Evolutionary conservation across 1,284 basidiomycete genomes (phyloP).

Genomic region (Microstroma glucosiphilum): DNA sequence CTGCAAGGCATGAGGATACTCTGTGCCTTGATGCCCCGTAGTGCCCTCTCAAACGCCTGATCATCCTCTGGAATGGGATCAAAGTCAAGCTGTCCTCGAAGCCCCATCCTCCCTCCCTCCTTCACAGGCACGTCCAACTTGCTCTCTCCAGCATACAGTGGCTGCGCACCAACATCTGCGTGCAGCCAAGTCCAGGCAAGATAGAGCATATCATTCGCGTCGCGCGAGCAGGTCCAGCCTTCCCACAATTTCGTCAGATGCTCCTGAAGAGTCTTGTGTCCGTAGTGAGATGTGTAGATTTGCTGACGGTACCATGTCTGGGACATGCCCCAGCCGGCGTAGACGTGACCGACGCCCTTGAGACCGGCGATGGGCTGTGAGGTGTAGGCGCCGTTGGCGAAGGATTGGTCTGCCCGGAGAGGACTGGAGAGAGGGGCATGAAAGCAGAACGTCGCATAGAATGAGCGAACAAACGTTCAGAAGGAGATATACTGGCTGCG

Average conservation of each 20-base stretch:
- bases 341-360: slow-evolving; percentile 30
- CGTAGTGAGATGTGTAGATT: slow-evolving; percentile 22
- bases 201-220: slow-evolving; percentile 31
- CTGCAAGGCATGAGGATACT: slow-evolving; percentile 22
- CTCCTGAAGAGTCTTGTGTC: slow-evolving; percentile 13
- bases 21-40: slow-evolving; percentile 22
- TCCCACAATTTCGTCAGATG: slow-evolving; percentile 24
- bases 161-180: slow-evolving; percentile 25
- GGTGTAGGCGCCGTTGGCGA: slow-evolving; percentile 9
- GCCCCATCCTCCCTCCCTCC: slow-evolving; percentile 12
- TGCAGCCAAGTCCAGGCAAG: slow-evolving; percentile 26
- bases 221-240: slow-evolving; percentile 20
- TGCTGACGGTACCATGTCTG: slow-evolving; percentile 31
- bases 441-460: background rate
- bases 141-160: slow-evolving; percentile 14
- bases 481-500: background rate
- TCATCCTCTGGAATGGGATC: slow-evolving; percentile 18
- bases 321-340: slow-evolving; percentile 34
- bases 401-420: slow-evolving; percentile 18
- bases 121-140: slow-evolving; percentile 14
- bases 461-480: background rate
- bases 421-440: slow-evolving; percentile 4
- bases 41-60: slow-evolving; percentile 22
- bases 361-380: slow-evolving; percentile 22
- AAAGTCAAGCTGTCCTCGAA: slow-evolving; percentile 16